phyloP scores from a whole-genome alignment of 1,284 basidiomycete species.

The Malassezia brasiliensis region DNA sequence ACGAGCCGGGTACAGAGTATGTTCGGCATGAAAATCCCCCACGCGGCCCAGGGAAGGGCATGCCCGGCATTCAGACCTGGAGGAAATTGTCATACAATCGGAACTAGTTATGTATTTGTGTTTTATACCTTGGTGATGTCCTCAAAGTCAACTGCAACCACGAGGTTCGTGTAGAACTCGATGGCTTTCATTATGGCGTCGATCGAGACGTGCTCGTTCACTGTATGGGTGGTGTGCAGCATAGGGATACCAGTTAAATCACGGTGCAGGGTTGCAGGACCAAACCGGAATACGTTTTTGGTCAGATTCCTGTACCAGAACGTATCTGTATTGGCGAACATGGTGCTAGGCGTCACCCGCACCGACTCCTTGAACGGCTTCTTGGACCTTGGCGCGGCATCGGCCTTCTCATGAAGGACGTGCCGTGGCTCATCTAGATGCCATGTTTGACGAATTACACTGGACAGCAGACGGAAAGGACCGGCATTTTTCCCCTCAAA shows the following conservation, averaged over 20 bases:
- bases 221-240: constrained; percentile 57
- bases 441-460: constrained; percentile 51
- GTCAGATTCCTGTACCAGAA: constrained; percentile 54
- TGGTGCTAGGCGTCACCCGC: constrained; percentile 54
- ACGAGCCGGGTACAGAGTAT: not conserved
- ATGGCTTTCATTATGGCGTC: constrained; percentile 50
- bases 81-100: not conserved
- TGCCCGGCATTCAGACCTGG: not conserved
- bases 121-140: constrained; percentile 5
- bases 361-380: constrained; percentile 51
- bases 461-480: constrained; percentile 49
- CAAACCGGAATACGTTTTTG: constrained; percentile 55
- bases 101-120: not conserved
- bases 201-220: constrained; percentile 54
- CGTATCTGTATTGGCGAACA: constrained; percentile 55
- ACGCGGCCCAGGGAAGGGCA: not conserved
- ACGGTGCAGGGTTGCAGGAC: constrained; percentile 27
- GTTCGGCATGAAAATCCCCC: not conserved
- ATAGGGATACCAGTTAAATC: constrained; percentile 47
- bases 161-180: constrained; percentile 52
- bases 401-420: constrained; percentile 41
- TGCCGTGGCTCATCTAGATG: constrained; percentile 55
- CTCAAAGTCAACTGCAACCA: constrained; percentile 50
- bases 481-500: constrained; percentile 18
- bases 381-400: constrained; percentile 47